These are phyloP conservation scores for Combretum micranthum DNA, from an alignment of 345 rosid genomes.

Conservation along the genomic window DNA sequence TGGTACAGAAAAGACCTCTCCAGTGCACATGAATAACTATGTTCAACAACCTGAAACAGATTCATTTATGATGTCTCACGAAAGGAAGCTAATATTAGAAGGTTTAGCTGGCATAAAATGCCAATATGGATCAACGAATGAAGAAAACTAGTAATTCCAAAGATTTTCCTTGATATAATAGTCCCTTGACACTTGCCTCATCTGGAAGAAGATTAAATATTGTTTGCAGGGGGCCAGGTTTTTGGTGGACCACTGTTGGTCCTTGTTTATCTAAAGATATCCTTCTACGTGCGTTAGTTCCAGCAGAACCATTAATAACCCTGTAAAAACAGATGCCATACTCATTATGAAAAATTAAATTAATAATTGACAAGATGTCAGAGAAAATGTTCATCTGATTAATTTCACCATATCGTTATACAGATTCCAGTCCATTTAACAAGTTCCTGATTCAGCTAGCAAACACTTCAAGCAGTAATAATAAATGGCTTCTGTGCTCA, in stretches of 20 bases:
- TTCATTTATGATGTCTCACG: conserved; percentile 8
- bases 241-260: conserved; percentile 89
- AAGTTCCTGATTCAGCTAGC: no score
- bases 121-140: neutral
- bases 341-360: no score
- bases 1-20: conserved; percentile 98
- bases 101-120: neutral
- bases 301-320: conserved; percentile 65
- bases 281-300: conserved; percentile 64
- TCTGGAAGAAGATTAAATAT: conserved; percentile 84
- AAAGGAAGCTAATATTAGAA: neutral
- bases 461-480: no score
- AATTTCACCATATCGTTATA: no score
- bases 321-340: conserved; percentile 14
- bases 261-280: conserved; percentile 64
- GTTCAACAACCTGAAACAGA: conserved; percentile 68
- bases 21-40: conserved; percentile 90
- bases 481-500: no score
- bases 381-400: no score
- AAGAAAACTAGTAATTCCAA: neutral
- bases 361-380: no score
- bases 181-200: conserved; percentile 53
- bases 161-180: no score
- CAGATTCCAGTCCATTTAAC: no score
- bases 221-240: conserved; percentile 93